Evolutionary conservation across 129 eudicot genomes (phyloP), one percentile per base, ranked within the genome.

Genomic region (Pittosporum tobira): DNA sequence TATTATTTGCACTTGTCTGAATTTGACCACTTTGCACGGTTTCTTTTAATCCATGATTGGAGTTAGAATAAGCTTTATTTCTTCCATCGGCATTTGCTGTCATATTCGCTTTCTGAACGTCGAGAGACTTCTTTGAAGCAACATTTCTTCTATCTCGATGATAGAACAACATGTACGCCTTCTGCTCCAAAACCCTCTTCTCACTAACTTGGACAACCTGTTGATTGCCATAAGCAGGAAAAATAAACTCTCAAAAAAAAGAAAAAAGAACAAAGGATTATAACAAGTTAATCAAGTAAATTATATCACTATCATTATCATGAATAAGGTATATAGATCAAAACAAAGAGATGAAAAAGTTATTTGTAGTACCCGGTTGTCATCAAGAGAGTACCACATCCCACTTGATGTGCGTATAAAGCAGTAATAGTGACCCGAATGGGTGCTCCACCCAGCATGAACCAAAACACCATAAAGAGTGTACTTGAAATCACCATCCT

Each of bases 401-500:
- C 96, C 96, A 67, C 84, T 91, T 52, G 99, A 91, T 29, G 99
- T 79, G 45, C 99, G 78, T 48, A 91, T 84, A 79, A 78, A 91
- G 70, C 94, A 91, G 78, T 87, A 91, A 57, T 91, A 91, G 48
- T 91, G 99, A 58, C 99, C 96, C 48, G 88, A 91, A 77, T 77
- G 96, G 43, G 94, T 91, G 69, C 91, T 91, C 96, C 99, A 78
- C 63, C 99, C 99, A 59, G 94, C 88, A 87, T 91, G 99, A 81
- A 91, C 99, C 71, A 91, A 75, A 50, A 87, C 99, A 59, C 96
- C 99, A 57, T 91, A 91, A 1, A 91, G 88, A 6, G 94, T 91
- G 81, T 87, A 91, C 47, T 77, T 87, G 67, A 91, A 72, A 70
- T 87, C 96, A 23, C 90, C 96, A 70, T 81, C 94, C 99, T 91